Conservation (phyloP, 2,329 filamentous ascomycete genomes). For the Curvularia lunata region DNA sequence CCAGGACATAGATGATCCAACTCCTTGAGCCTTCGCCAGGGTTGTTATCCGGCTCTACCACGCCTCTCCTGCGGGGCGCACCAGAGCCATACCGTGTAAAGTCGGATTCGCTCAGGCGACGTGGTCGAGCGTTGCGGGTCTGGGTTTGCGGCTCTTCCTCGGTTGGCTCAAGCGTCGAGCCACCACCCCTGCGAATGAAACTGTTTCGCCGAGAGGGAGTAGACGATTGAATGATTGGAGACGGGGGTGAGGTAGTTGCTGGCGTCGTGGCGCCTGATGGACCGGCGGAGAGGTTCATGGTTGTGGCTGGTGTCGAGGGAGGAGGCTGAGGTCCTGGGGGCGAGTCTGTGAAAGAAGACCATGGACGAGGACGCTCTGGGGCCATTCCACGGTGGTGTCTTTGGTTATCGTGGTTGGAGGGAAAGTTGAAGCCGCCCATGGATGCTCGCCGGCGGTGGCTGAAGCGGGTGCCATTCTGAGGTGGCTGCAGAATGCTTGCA, state of each 20-base stretch:
- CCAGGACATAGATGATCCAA: slow-evolving; percentile 76
- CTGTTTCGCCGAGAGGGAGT: slow-evolving; percentile 50
- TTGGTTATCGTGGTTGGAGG: slow-evolving; percentile 60
- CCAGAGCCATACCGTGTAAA: slow-evolving; percentile 68
- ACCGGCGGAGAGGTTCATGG: slow-evolving; percentile 61
- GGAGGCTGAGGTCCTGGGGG: slow-evolving; percentile 66
- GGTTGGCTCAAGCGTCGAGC: slow-evolving; percentile 53
- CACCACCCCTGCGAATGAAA: slow-evolving; percentile 48
- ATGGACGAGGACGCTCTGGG: slow-evolving; percentile 52
- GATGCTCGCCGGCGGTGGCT: slow-evolving; percentile 61
- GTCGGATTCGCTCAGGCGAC: slow-evolving; percentile 65
- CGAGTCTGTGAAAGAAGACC: slow-evolving; percentile 59
- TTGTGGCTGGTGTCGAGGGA: slow-evolving; percentile 66
- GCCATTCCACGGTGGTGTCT: slow-evolving; percentile 56
- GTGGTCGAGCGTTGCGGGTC: slow-evolving; percentile 56
- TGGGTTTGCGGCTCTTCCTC: slow-evolving; percentile 49
- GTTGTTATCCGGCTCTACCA: slow-evolving; percentile 63
- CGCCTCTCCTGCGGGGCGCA: slow-evolving; percentile 67
- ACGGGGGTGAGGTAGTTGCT: slow-evolving; percentile 40
- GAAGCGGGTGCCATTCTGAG: slow-evolving; percentile 62
- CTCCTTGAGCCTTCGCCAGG: slow-evolving; percentile 66
- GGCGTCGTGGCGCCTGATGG: slow-evolving; percentile 59
- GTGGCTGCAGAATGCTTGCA: slow-evolving; percentile 59
- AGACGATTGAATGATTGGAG: slow-evolving; percentile 45
- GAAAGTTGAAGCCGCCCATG: slow-evolving; percentile 60